Conservation (phyloP, 306 rosid species). For the Quercus variabilis region DNA sequence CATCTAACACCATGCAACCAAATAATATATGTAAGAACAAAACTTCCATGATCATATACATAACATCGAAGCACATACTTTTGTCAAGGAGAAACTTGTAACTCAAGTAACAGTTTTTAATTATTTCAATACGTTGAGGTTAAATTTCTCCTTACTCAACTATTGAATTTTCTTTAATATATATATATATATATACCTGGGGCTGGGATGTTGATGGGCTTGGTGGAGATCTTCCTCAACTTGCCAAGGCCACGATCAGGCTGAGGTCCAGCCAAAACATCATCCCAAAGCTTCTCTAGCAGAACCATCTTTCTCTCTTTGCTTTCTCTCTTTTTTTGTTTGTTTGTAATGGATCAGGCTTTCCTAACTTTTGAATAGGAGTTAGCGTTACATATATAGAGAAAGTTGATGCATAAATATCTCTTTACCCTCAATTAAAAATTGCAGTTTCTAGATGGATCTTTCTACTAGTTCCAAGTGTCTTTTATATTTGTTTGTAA, state of each 20-base stretch:
- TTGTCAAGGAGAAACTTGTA: too few species aligned
- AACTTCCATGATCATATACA: neutral
- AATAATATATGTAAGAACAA: neutral
- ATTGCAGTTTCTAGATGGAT: neutral
- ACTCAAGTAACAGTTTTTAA: too few species aligned
- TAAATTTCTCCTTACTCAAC: too few species aligned
- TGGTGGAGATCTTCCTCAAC: slow-evolving; percentile 53
- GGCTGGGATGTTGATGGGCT: slow-evolving; percentile 48
- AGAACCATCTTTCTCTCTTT: slow-evolving; percentile 42
- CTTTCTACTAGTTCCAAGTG: slow-evolving; percentile 28
- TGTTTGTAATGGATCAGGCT: too few species aligned
- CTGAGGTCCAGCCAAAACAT: slow-evolving; percentile 74
- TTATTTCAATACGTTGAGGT: too few species aligned
- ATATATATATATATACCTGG: neutral
- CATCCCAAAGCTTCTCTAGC: slow-evolving; percentile 94
- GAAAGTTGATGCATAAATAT: slow-evolving; percentile 29
- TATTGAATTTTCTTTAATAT: too few species aligned
- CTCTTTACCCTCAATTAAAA: neutral
- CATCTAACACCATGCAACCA: neutral
- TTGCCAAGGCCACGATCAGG: slow-evolving; percentile 81
- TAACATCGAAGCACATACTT: too few species aligned
- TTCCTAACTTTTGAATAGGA: neutral
- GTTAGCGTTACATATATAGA: slow-evolving; percentile 13
- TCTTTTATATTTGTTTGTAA: neutral
- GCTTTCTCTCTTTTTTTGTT: neutral